Percentiles rank a stretch among this genome's conserved stretches.
Evolutionary conservation across 345 rosid species (phyloP).

Genomic region (Excoecaria agallocha): DNA sequence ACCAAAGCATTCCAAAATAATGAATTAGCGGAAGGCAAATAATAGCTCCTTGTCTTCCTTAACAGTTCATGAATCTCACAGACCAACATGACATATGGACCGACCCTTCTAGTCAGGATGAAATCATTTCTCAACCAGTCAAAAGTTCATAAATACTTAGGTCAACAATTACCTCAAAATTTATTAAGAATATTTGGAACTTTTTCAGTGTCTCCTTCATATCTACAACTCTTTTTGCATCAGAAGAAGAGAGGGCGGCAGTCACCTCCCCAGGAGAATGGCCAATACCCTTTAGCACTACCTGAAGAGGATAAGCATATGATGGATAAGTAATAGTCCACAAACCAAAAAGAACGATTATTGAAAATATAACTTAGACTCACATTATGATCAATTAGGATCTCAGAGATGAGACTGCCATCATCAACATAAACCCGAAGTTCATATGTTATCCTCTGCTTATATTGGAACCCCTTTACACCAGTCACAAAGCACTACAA

Average conservation of each 20-base stretch:
- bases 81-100: background rate
- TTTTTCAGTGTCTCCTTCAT: conserved; percentile 68
- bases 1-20: conserved; percentile 14
- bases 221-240: conserved; percentile 33
- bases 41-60: background rate
- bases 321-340: conserved; percentile 13
- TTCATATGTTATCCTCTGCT: conserved; percentile 58
- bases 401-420: conserved; percentile 92
- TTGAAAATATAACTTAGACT: conserved; percentile 29
- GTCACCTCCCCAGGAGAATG: conserved; percentile 72
- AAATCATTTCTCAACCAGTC: background rate
- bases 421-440: conserved; percentile 77
- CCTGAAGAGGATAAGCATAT: conserved; percentile 39
- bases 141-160: conserved; percentile 4
- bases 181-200: conserved; percentile 60
- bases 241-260: conserved; percentile 74
- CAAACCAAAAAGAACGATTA: conserved; percentile 1
- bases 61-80: background rate
- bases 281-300: conserved; percentile 71
- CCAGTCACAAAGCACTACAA: conserved; percentile 89
- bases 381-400: conserved; percentile 73
- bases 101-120: too few relatives aligned
- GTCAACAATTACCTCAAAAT: conserved; percentile 77
- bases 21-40: conserved; percentile 7
- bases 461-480: conserved; percentile 73